Base-by-base conservation (phyloP, 345 rosid genomes). In the Eucalyptus melliodora region DNA sequence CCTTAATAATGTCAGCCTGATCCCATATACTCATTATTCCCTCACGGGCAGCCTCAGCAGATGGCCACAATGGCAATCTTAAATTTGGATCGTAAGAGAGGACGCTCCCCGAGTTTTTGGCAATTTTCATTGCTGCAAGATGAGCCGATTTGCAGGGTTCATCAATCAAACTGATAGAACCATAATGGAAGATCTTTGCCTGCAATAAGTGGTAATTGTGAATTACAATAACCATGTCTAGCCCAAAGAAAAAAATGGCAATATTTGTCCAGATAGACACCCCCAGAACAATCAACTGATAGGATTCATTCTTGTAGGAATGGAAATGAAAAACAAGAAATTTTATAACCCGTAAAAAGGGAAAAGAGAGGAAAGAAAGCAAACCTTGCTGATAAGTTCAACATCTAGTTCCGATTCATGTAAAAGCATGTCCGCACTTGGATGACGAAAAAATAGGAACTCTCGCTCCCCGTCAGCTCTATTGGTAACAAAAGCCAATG, bases 381-480 rank as follows among this genome's bases (percentile, higher is more conserved):
- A 40, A 69, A 97, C 99, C 99, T 95, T 90, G 92, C 94, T 92
- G 55, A 98, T 94, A 44, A 97, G 95, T 91, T 96, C 92, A 49
- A 88, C 89, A 81, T 96, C 95, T 56, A 98, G 96, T 85, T 98
- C 99, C 86, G 98, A 95, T 91, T 96, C 99, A 50, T 60, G 93
- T 89, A 98, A 97, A 90, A 93, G 99, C 99, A 98, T 98, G 93
- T 98, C 99, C 30, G 99, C 99, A 94, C 99, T 98, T 12, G 99
- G 99, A 93, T 96, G 95, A 72, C 99, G 96, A 89, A 96, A 98
- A 94, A 98, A 98, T 92, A 98, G 90, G 94, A 98, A 98, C 91
- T 98, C 99, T 53, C 99, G 98, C 91, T 98, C 99, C 24, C 99
- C 99, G 86, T 98, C 99, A 92, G 92, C 95, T 94, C 96, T 92